A percentile compares a stretch with the other conserved stretches of the same genome.
Conservation (phyloP, 1,284 basidiomycete species). For the Boletus sp. region DNA sequence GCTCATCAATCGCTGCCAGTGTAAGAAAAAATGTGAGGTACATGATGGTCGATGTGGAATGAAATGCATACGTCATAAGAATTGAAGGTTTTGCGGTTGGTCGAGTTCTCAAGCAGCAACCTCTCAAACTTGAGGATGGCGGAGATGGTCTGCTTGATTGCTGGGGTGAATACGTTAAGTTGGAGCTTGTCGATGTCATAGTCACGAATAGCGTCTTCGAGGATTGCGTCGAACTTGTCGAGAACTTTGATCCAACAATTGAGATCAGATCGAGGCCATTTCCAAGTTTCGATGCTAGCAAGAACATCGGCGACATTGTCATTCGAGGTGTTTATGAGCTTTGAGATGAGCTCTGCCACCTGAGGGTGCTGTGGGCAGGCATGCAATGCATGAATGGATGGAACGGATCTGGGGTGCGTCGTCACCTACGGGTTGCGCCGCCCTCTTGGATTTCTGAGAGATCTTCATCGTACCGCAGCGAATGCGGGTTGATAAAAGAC, state of each 20-base stretch:
- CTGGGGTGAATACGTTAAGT: slow-evolving; percentile 72
- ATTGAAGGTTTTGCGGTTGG: slow-evolving; percentile 93
- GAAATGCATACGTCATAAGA: slow-evolving; percentile 85
- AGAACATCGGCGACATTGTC: slow-evolving; percentile 66
- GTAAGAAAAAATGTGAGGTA: slow-evolving; percentile 15
- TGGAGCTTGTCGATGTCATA: slow-evolving; percentile 85
- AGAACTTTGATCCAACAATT: slow-evolving; percentile 95
- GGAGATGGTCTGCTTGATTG: slow-evolving; percentile 73
- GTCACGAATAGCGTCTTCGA: slow-evolving; percentile 79
- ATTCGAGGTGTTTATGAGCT: slow-evolving; percentile 58
- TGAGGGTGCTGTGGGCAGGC: slow-evolving; percentile 57
- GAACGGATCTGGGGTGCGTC: neutral
- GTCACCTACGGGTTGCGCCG: slow-evolving; percentile 55
- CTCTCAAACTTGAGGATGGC: slow-evolving; percentile 87
- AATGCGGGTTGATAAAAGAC: slow-evolving; percentile 39
- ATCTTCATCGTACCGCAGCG: slow-evolving; percentile 71
- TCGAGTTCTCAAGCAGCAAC: slow-evolving; percentile 93
- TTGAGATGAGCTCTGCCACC: slow-evolving; percentile 70
- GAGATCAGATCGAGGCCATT: slow-evolving; percentile 94
- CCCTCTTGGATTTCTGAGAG: slow-evolving; percentile 73
- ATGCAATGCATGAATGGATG: slow-evolving; percentile 32
- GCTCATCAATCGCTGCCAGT: slow-evolving; percentile 77
- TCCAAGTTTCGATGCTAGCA: slow-evolving; percentile 74
- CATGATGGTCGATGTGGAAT: slow-evolving; percentile 5
- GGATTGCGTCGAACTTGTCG: slow-evolving; percentile 89